Evolutionary conservation across 306 rosid genomes (phyloP), one percentile per base, ranked within the genome.

Genomic region (Lupinus albus): DNA sequence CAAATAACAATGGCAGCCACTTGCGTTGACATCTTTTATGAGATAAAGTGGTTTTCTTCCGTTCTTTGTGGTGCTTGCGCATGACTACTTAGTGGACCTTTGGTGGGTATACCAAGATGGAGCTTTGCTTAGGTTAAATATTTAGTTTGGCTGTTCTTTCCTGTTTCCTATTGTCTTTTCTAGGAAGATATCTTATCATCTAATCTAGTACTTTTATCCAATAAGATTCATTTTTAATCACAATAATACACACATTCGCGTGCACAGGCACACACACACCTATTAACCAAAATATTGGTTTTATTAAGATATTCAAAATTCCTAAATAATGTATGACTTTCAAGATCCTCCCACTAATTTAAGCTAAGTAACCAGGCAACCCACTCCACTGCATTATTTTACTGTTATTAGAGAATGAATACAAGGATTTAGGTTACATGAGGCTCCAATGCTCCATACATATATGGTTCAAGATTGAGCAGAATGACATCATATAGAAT

Each of bases 301-400:
- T 68, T 47, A 41, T 39, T 41, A 42, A 16, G 45, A 63, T 57
- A 39, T 35, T 41, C 8, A 12, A 12, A 35, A 6, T 67, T 17
- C 21, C 60, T 38, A 47, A 21, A 17, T 5, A 14, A 8, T 57
- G 16, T 16, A 16, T 21, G 53, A 11, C 41, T 70, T 46, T 17
- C 71, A 71, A 46, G 66, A 61, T 50, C 14, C 53, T 64, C 18
- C 72, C 35, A 59, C 52, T 33, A 35, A 10, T 33, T 46, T 15
- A 55, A 44, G 57, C 61, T 5, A 57, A 20, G 35, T 38, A 6
- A 11, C 16, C 60, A 25, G 54, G 54, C 35, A 49, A 17, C 7
- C 28, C 3, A 9, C 12, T 52, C 51, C 33, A 58, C 30, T 17
- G 33, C 45, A 69, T 52, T 51, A 15, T 21, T 61, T 50, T 61